These are phyloP conservation scores for Piper betle DNA, from an alignment of 164 flowering plant genomes.

Conservation along the genomic window DNA sequence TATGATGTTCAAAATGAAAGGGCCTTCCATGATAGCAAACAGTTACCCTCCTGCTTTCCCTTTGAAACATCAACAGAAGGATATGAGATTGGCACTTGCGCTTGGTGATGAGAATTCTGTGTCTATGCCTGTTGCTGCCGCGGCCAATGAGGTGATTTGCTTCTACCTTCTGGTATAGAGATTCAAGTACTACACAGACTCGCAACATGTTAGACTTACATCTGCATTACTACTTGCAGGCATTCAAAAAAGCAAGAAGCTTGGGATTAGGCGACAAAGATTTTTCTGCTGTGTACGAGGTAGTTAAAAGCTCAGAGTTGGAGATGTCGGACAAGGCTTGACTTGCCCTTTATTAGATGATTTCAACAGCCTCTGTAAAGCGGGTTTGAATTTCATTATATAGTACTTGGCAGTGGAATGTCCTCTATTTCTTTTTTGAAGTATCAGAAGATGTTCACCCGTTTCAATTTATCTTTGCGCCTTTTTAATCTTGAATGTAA, in stretches of 20 bases:
- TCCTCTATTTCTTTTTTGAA: no score
- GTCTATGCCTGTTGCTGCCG: constrained; percentile 97
- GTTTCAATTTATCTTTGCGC: no score
- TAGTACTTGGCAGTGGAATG: no score
- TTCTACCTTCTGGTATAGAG: not conserved
- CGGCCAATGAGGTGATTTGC: constrained; percentile 78
- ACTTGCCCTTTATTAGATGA: not conserved
- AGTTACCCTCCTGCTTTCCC: constrained; percentile 83
- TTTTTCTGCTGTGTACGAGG: constrained; percentile 81
- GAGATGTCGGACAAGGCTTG: not conserved
- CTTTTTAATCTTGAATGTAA: no score
- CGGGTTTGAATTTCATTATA: no score
- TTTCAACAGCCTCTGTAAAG: not conserved
- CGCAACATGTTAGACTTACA: not conserved
- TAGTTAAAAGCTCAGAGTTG: constrained; percentile 20
- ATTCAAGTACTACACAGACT: not conserved
- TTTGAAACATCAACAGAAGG: constrained; percentile 96
- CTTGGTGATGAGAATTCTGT: constrained; percentile 89
- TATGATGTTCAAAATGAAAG: constrained; percentile 82
- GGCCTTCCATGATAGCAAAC: constrained; percentile 63
- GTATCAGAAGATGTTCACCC: no score
- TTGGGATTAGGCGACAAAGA: constrained; percentile 79
- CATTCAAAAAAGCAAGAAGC: constrained; percentile 81
- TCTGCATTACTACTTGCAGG: constrained; percentile 20
- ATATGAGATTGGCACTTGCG: constrained; percentile 93